Evolutionary conservation across 768 basidiomycete genomes (phyloP), one percentile per base, ranked within the genome.

Genomic region (Trichaptum fuscoviolaceum): DNA sequence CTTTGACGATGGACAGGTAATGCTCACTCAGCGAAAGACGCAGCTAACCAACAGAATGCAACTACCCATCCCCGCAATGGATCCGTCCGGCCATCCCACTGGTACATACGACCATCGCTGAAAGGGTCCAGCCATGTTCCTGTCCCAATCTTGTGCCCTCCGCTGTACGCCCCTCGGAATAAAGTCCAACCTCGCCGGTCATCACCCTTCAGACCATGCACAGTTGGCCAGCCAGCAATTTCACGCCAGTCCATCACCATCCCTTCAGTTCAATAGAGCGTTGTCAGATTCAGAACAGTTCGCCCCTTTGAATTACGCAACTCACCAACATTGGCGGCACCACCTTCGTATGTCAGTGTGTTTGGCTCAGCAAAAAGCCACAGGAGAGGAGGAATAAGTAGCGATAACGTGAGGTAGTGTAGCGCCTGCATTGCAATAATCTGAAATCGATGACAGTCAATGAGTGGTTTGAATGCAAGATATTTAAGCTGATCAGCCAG

Each of bases 211-310:
- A 87, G 76, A 27, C 85, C 85, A 65, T 83, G 84, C 24, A 91
- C 86, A 0, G 95, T 95, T 3, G 92, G 87, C 63, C 85, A 78
- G 4, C 94, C 92, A 0, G 95, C 91, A 87, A 99, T 90, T 76
- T 98, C 92, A 60, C 95, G 84, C 97, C 97, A 99, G 78, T 99
- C 96, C 89, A 99, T 94, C 42, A 99, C 81, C 90, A 95, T 93
- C 2, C 90, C 91, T 90, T 68, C 35, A 61, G 15, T 25, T 61
- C 25, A 34, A 65, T 52, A 23, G 58, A 27, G 52, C n/a, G 35
- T 36, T 18, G 30, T 34, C 27, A 52, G 25, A 7, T 18, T 62
- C 23, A 15, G 17, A 52, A 35, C 69, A 36, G 20, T 17, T 34
- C 34, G 20, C 42, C 42, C 15, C 42, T 52, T 15, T 52, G 20